Percentiles rank a stretch among this genome's conserved stretches.
Conservation (phyloP, 768 basidiomycete genomes). For the Daedaleopsis sinensis region DNA sequence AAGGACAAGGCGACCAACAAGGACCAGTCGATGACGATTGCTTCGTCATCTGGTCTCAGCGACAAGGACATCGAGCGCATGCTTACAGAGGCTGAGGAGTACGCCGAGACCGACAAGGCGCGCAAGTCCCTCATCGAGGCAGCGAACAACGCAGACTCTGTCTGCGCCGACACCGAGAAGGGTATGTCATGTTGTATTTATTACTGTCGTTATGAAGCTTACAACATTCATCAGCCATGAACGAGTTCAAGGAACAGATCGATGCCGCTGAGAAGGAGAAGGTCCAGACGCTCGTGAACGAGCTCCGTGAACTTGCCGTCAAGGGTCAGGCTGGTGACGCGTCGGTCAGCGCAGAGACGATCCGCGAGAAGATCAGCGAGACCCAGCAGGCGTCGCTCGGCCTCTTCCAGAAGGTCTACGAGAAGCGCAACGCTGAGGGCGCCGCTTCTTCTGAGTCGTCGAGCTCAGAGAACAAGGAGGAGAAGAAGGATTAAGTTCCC, state of each 20-base stretch:
- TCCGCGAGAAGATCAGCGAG: slow-evolving; percentile 92
- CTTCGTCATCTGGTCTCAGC: slow-evolving; percentile 93
- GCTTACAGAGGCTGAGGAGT: slow-evolving; percentile 93
- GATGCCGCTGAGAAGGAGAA: slow-evolving; percentile 93
- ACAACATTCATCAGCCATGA: slow-evolving; percentile 63
- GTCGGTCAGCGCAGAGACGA: slow-evolving; percentile 78
- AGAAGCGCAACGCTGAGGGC: slow-evolving; percentile 85
- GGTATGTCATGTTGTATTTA: slow-evolving; percentile 44
- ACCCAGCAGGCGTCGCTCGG: slow-evolving; percentile 94
- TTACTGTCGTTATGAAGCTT: not conserved
- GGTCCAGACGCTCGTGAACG: slow-evolving; percentile 81
- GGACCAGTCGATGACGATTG: slow-evolving; percentile 96
- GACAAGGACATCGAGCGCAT: slow-evolving; percentile 98
- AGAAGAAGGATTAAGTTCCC: slow-evolving; percentile 81
- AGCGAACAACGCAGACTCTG: slow-evolving; percentile 94
- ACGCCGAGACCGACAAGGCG: slow-evolving; percentile 90
- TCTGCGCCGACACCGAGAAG: slow-evolving; percentile 95
- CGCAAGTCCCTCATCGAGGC: slow-evolving; percentile 91
- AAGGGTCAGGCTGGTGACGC: slow-evolving; percentile 91
- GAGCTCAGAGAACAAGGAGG: slow-evolving; percentile 51
- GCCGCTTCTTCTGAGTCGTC: slow-evolving; percentile 44
- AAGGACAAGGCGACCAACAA: slow-evolving; percentile 92
- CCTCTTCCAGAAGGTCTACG: slow-evolving; percentile 97
- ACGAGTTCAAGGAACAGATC: slow-evolving; percentile 97
- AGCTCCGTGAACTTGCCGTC: slow-evolving; percentile 85